A percentile compares a stretch with the other conserved stretches of the same genome.
phyloP scores from a whole-genome alignment of 2,329 filamentous ascomycete genomes.

The Trichoderma endophyticum region DNA sequence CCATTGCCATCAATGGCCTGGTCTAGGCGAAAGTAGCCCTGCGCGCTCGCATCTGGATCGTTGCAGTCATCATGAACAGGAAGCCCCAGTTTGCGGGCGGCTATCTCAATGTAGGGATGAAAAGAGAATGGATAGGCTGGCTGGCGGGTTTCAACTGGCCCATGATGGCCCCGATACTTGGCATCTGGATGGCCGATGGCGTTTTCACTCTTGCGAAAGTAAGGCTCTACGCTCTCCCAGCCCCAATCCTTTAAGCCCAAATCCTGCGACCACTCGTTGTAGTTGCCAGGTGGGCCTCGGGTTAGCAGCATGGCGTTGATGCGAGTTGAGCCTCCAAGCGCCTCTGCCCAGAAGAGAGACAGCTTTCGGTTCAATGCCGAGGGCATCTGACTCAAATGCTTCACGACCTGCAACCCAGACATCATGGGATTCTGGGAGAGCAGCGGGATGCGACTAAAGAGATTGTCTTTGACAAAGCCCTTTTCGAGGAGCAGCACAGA shows the following conservation, averaged over 20 bases:
- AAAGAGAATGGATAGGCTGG: not conserved
- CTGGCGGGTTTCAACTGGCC: not conserved
- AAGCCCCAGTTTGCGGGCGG: not conserved
- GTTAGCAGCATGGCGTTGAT: not conserved
- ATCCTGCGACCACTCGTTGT: not conserved
- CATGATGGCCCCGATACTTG: not conserved
- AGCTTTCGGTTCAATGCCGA: not conserved
- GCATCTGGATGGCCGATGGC: not conserved
- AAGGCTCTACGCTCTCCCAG: not conserved
- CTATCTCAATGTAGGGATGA: not conserved
- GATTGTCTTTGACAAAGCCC: not conserved
- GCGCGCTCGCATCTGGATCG: not conserved
- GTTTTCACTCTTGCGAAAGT: not conserved
- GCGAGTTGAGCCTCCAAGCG: not conserved
- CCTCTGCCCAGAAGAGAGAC: not conserved
- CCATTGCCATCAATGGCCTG: not conserved
- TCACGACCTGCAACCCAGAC: not conserved
- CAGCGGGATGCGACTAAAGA: not conserved
- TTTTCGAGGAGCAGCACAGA: not conserved
- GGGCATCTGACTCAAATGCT: not conserved
- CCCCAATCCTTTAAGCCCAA: not conserved
- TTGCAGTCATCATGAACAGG: not conserved
- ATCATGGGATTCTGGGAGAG: not conserved
- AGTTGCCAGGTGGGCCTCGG: not conserved
- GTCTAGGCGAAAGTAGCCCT: not conserved